Base-by-base conservation (phyloP, 495 filamentous ascomycete genomes). In the Penicillium psychrofluorescens region DNA sequence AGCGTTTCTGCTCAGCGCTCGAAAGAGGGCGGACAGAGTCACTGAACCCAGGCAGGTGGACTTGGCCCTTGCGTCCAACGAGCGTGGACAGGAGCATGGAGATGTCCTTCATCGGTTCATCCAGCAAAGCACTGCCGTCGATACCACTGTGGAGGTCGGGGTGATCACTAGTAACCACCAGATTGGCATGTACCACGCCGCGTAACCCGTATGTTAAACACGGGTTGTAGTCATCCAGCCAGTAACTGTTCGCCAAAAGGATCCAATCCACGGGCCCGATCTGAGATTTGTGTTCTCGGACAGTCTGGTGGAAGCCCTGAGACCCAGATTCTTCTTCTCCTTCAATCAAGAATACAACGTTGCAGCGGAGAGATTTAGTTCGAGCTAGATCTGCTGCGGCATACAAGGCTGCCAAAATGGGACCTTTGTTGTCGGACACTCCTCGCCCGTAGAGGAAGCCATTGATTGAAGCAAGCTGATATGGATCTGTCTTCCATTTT, bases 361-460 rank as follows among this genome's bases (percentile, higher is more conserved):
- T 89, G 15, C 86, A 86, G 36, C 81, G 82, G 0, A 98, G 77
- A 12, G 74, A 68, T 47, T 94, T 85, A 29, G 83, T 80, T 30
- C 88, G 79, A 28, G 84, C 78, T 4, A 96, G 76, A 48, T 96
- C 91, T 0, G 88, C 87, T 0, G 90, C 90, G 0, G 91, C 92
- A 56, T 92, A 97, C 0, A 97, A 68, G 5, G 94, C 91, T 35
- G 92, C 92, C 47, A 96, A 75, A 40, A 95, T 84, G 0, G 92
- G 92, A 0, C 92, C 92, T 59, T 98, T 98, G 67, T 98, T 98
- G 64, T 98, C 92, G 39, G 88, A 90, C 3, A 91, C 87, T 13
- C 92, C 92, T 49, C 92, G 88, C n/a, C 94, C 92, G 53, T 98
- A 97, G 2, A 96, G 71, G 57, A 95, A 96, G 7, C 94, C 92